Evolutionary conservation across 306 rosid species (phyloP).

Genomic region (Dalbergia cultrata): DNA sequence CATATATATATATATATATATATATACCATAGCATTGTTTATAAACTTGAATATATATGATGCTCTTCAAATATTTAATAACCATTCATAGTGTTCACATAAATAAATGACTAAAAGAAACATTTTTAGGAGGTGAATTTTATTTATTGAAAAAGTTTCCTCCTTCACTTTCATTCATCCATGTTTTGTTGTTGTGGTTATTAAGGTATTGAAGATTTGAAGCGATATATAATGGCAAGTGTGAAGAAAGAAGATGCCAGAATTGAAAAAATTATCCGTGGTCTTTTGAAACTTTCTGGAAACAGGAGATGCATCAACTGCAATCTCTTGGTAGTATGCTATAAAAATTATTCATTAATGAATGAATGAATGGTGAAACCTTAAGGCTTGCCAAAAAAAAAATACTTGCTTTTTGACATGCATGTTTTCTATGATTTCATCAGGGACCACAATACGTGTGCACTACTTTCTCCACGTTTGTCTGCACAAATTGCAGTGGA

Average conservation of each 20-base stretch:
- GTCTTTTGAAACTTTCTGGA: slow-evolving; percentile 75
- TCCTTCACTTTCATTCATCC: neutral
- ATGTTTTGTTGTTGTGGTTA: slow-evolving; percentile 12
- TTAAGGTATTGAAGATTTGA: slow-evolving; percentile 36
- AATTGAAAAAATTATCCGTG: slow-evolving; percentile 69
- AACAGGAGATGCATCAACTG: slow-evolving; percentile 93
- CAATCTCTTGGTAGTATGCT: slow-evolving; percentile 85
- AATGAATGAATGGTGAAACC: neutral
- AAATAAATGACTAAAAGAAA: too few relatives aligned
- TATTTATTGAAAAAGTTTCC: neutral
- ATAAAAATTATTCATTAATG: neutral
- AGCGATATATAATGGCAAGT: slow-evolving; percentile 57
- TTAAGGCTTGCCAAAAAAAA: neutral
- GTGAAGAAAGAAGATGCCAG: slow-evolving; percentile 75
- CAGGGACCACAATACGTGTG: slow-evolving; percentile 98
- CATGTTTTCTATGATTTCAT: slow-evolving; percentile 43
- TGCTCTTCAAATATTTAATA: neutral
- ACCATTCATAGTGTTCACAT: neutral
- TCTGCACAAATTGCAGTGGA: slow-evolving; percentile 96
- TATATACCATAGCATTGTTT: too few relatives aligned
- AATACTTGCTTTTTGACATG: neutral
- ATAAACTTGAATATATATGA: neutral
- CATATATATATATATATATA: too few relatives aligned
- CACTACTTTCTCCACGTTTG: slow-evolving; percentile 83
- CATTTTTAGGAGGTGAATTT: too few relatives aligned